Base-by-base conservation (phyloP, 805 yeast species). In the Candida yuanshanica region DNA sequence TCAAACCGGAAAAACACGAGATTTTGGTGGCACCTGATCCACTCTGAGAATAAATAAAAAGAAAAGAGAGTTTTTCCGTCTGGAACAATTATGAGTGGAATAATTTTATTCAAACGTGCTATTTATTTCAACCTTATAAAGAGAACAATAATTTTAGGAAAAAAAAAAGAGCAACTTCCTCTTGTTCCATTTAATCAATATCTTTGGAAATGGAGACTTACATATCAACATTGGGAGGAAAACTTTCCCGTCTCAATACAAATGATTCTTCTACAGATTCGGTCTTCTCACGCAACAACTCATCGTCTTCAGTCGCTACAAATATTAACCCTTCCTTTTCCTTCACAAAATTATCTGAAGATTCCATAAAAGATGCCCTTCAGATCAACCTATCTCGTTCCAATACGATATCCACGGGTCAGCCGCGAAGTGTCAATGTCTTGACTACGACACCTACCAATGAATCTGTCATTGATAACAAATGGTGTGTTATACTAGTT, bases 401-500 rank as follows among this genome's bases (percentile, higher is more conserved):
- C 17, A 37, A 36, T n/a, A 29, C 41, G 7, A 16, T 20, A 1
- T 37, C 49, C n/a, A 43, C 44, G 12, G 54, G 49, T 9, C 49
- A 47, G 6, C 52, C 53, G 7, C 47, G 43, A 26, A 47, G 53
- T 11, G 41, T 42, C 4, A 53, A 55, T 34, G 43, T 42, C 14
- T 41, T 52, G 20, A 55, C 59, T 5, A 52, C 61, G 6, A 53
- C 61, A 1, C 58, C 61, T 9, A 48, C 53, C 4, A 52, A 52
- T 34, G 59, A 53, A 33, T 49, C 50, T 6, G 44, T 27, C 4
- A 34, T 41, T 9, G 43, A 44, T 2, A 59, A 70, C 2, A 81
- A 79, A 58, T 70, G 81, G 56, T 81, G 83, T 17, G 74, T 83
- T 41, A 79, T 83, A 10, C 70, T 84, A 63, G 85, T 83, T 10